A percentile compares a stretch with the other conserved stretches of the same genome.
phyloP scores from a whole-genome alignment of 2,329 filamentous ascomycete genomes.

The Nigrospora osmanthi region DNA sequence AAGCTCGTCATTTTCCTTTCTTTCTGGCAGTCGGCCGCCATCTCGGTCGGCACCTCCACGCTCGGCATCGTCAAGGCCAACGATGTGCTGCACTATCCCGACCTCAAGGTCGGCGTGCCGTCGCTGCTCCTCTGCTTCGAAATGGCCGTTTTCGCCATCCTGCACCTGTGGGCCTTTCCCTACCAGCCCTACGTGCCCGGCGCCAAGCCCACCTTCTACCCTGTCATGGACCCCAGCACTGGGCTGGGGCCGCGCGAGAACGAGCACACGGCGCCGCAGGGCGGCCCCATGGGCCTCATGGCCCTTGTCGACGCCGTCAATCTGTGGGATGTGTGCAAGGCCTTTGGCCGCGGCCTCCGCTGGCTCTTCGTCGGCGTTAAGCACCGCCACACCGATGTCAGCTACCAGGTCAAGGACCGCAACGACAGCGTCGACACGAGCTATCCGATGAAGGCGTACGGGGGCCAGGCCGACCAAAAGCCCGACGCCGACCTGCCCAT shows the following conservation, averaged over 20 bases:
- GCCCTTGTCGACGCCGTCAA: constrained; percentile 70
- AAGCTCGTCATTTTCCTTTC: constrained; percentile 88
- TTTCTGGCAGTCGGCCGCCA: constrained; percentile 67
- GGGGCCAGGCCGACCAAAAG: constrained; percentile 9
- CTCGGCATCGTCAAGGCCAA: constrained; percentile 56
- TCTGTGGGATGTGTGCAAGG: constrained; percentile 76
- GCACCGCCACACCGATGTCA: constrained; percentile 44
- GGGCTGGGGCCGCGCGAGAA: constrained; percentile 33
- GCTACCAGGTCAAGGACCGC: constrained; percentile 33
- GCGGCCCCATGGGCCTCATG: constrained; percentile 55
- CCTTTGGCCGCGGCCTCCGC: constrained; percentile 65
- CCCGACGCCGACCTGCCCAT: constrained; percentile 32
- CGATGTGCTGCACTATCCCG: constrained; percentile 57
- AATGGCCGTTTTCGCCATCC: constrained; percentile 71
- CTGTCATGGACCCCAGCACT: constrained; percentile 31
- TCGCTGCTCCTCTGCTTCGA: constrained; percentile 72
- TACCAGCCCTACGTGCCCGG: constrained; percentile 59
- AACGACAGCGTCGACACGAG: constrained; percentile 25
- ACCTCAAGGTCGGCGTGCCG: constrained; percentile 76
- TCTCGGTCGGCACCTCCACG: constrained; percentile 45
- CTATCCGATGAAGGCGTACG: constrained; percentile 23
- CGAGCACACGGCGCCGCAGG: constrained; percentile 43
- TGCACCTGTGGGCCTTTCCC: constrained; percentile 79
- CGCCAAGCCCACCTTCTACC: constrained; percentile 38
- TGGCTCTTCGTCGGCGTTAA: constrained; percentile 75